Evolutionary conservation across 225 moss, liverwort and hornwort genomes (phyloP).

Genomic region (Pseudoscleropodium purum): DNA sequence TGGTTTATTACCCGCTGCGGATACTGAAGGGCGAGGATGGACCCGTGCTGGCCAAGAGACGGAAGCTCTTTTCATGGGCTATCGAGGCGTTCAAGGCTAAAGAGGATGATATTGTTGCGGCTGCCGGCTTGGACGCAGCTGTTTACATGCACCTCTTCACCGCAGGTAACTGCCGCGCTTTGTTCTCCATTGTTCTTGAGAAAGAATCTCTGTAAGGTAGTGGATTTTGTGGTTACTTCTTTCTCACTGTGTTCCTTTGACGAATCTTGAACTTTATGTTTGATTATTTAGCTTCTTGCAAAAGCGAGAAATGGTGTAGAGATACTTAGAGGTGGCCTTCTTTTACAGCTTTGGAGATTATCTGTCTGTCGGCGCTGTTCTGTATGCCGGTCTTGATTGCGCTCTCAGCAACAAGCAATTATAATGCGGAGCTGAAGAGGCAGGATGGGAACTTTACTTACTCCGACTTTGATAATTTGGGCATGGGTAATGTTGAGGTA

Average conservation of each 20-base stretch:
- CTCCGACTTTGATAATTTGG: slow-evolving; percentile 41
- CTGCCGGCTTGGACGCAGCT: slow-evolving; percentile 68
- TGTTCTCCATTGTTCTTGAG: background rate
- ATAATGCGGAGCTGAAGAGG: background rate
- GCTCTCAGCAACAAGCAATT: slow-evolving; percentile 40
- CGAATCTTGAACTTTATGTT: background rate
- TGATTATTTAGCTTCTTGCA: background rate
- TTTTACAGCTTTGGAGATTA: slow-evolving; percentile 57
- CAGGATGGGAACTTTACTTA: background rate
- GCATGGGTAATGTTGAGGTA: slow-evolving; percentile 76
- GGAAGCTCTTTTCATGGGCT: slow-evolving; percentile 45
- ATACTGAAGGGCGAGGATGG: slow-evolving; percentile 32
- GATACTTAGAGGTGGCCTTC: background rate
- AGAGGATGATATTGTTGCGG: slow-evolving; percentile 46
- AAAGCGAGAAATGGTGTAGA: background rate
- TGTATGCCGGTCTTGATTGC: slow-evolving; percentile 58
- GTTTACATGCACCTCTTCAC: slow-evolving; percentile 67
- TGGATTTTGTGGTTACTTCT: background rate
- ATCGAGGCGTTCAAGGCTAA: slow-evolving; percentile 26
- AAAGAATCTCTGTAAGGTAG: too few species aligned
- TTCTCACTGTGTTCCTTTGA: too few species aligned
- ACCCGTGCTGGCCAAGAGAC: background rate
- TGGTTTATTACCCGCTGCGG: slow-evolving; percentile 62
- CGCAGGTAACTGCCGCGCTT: slow-evolving; percentile 28
- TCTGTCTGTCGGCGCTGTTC: slow-evolving; percentile 27